Percentiles rank a stretch among this genome's conserved stretches.
Evolutionary conservation across 2,329 filamentous ascomycete species (phyloP).

Genomic region (Aspergillus sclerotialis): DNA sequence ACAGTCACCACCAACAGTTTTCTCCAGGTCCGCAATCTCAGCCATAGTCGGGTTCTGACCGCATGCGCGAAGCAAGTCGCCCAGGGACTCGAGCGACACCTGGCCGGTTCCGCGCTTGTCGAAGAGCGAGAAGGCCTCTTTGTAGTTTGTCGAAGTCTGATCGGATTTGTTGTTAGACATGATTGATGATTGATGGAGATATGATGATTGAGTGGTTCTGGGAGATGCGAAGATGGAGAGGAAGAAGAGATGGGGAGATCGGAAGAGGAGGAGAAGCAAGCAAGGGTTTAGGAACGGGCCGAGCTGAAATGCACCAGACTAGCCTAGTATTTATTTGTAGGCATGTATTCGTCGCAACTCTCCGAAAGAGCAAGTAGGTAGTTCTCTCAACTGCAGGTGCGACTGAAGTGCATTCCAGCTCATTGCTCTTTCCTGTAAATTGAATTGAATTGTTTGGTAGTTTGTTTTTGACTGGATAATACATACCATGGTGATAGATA

Average conservation of each 20-base stretch:
- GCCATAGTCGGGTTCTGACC: conserved; percentile 94
- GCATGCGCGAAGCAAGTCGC: conserved; percentile 90
- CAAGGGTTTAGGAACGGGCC: too few species aligned
- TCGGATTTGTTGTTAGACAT: conserved; percentile 23
- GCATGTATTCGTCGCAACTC: too few species aligned
- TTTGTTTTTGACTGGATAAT: too few species aligned
- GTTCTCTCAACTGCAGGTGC: too few species aligned
- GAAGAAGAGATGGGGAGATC: conserved; percentile 3
- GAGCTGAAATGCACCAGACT: too few species aligned
- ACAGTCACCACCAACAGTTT: conserved; percentile 86
- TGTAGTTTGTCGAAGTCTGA: conserved; percentile 91
- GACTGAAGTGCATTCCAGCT: too few species aligned
- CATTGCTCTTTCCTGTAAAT: too few species aligned
- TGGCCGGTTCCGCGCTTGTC: conserved; percentile 98
- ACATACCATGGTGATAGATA: too few species aligned
- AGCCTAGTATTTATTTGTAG: too few species aligned
- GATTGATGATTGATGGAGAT: conserved; percentile 4
- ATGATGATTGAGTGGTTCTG: neutral
- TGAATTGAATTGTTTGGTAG: too few species aligned
- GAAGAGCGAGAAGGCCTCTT: conserved; percentile 99
- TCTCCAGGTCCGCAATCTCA: conserved; percentile 89
- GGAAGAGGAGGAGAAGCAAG: conserved; percentile 4
- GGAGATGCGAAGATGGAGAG: conserved; percentile 1
- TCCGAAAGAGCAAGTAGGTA: too few species aligned
- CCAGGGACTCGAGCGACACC: conserved; percentile 76